Evolutionary conservation across 352 stramenopile species (phyloP).

Genomic region (Halophytophthora batemanensis): DNA sequence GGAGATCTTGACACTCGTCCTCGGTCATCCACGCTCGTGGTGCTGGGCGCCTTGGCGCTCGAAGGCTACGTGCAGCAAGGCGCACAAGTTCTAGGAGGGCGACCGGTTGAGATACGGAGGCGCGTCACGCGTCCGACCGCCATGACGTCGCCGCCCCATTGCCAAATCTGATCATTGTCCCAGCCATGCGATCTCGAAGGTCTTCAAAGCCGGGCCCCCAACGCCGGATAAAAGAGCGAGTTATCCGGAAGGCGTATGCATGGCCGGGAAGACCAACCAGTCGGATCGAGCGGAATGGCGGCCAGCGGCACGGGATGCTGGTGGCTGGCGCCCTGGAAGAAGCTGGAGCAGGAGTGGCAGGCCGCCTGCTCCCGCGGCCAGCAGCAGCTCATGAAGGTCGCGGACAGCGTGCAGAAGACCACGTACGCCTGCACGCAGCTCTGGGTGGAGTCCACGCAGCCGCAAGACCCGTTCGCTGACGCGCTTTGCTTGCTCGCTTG

Average conservation of each 20-base stretch:
- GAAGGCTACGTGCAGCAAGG: too few species aligned
- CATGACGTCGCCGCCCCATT: too few species aligned
- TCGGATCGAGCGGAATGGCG: slow-evolving; percentile 2
- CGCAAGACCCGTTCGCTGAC: neutral
- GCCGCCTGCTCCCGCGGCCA: slow-evolving; percentile 39
- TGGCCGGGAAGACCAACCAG: neutral
- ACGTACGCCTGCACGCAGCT: slow-evolving; percentile 33
- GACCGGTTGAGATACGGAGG: too few species aligned
- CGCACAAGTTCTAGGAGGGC: too few species aligned
- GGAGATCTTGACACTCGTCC: too few species aligned
- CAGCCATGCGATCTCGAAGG: too few species aligned
- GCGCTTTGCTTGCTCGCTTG: neutral
- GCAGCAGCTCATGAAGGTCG: slow-evolving; percentile 61
- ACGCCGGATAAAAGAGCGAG: too few species aligned
- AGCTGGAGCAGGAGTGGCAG: slow-evolving; percentile 67
- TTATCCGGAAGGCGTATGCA: neutral
- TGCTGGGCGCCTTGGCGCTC: too few species aligned
- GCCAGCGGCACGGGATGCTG: slow-evolving; percentile 33
- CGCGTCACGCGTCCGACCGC: too few species aligned
- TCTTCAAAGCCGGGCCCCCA: too few species aligned
- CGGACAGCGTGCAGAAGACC: slow-evolving; percentile 72
- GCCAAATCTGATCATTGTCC: too few species aligned
- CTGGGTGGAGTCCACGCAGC: neutral
- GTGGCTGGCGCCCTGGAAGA: slow-evolving; percentile 61
- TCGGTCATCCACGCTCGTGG: too few species aligned